Evolutionary conservation across 169 alveolate genomes (phyloP).

Genomic region (Plasmodium ovale): DNA sequence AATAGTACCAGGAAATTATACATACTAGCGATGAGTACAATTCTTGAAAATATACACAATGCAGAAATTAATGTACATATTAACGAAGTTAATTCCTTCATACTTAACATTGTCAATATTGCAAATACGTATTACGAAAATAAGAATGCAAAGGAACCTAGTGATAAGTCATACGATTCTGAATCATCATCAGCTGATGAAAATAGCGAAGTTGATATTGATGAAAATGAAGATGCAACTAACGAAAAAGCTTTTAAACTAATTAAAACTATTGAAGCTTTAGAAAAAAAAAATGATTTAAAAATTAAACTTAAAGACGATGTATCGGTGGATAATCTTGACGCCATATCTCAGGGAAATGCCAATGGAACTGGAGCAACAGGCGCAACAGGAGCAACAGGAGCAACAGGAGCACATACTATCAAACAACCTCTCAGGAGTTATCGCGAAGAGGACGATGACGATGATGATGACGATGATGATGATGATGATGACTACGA

Average conservation of each 20-base stretch:
- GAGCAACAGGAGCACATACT: not conserved
- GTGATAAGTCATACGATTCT: constrained; percentile 60
- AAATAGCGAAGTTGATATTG: constrained; percentile 67
- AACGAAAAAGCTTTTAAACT: constrained; percentile 68
- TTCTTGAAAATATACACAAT: constrained; percentile 54
- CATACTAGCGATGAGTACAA: constrained; percentile 62
- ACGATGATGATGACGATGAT: constrained; percentile 53
- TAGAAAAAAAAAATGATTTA: constrained; percentile 69
- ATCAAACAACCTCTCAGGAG: not conserved
- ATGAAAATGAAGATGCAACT: constrained; percentile 74
- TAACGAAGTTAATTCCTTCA: constrained; percentile 35
- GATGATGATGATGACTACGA: constrained; percentile 64
- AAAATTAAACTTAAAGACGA: constrained; percentile 50
- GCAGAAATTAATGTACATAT: constrained; percentile 29
- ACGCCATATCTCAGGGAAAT: not conserved
- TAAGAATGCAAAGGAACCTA: constrained; percentile 26
- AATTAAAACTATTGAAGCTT: constrained; percentile 72
- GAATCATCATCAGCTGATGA: constrained; percentile 58
- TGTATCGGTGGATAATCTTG: constrained; percentile 30
- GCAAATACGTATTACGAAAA: constrained; percentile 35
- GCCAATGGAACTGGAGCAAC: not conserved
- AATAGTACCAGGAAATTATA: constrained; percentile 47
- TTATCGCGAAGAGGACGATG: too few relatives aligned
- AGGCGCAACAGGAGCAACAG: not conserved
- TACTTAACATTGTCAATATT: constrained; percentile 31